Base-by-base conservation (phyloP, 2,329 filamentous ascomycete species). In the Capronia epimyces region DNA sequence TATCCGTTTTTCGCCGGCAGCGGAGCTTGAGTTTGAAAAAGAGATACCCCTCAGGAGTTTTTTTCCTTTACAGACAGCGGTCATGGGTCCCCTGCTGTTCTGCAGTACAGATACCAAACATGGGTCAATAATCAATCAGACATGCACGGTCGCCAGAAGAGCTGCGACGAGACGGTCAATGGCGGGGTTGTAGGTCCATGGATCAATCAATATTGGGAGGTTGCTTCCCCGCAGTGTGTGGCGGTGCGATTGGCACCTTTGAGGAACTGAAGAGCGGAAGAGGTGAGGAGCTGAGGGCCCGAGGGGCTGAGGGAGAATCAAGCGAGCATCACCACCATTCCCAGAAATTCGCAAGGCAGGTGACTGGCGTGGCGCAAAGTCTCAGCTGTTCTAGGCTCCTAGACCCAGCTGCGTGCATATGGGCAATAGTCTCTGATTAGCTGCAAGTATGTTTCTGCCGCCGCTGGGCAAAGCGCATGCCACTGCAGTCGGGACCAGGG, bases 151-250 rank as follows among this genome's bases (percentile, higher is more conserved):
- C 20, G 15, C 31, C 27, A 25, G 24, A 27, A 44, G 37, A 25
- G 27, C n/a, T 16, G 36, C 24, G n/a, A 42, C 20, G 25, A 6
- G 31, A 9, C 13, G 25, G 12, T 13, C 34, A 13, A 37, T 18
- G 46, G 46, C 25, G 46, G 46, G 46, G 46, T 22, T 15, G 13
- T 25, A 42, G 13, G 34, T 18, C 22, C 39, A 32, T n/a, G 13
- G 29, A 10, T n/a, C n/a, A 22, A 42, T 24, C 15, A 43, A 29
- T 18, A 20, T 31, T 39, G 21, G 2, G 18, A 37, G 34, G 15
- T 49, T 22, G 18, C 18, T 43, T 15, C 46, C 46, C 46, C 46
- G 40, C 46, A 43, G 21, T 40, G 21, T 43, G 46, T 49, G 46
- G 46, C 40, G 40, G 39, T 49, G 46, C 46, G 18, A 21, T 43